Percentiles rank a stretch among this genome's conserved stretches.
These are phyloP conservation scores for Helenozyma rhizophorensis DNA, from an alignment of 805 yeast genomes.

Conservation along the genomic window DNA sequence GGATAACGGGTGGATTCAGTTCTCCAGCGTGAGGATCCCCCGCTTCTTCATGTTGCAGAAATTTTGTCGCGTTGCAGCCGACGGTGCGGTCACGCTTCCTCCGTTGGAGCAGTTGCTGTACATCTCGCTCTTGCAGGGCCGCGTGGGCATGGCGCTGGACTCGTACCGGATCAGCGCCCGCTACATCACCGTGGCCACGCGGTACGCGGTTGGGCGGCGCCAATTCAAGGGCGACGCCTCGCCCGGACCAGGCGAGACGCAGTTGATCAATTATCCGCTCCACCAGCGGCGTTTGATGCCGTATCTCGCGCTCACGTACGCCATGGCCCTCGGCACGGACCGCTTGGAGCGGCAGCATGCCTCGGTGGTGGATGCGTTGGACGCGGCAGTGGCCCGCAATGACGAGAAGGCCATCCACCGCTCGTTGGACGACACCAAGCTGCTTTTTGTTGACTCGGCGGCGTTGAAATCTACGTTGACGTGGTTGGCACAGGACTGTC, in stretches of 20 bases:
- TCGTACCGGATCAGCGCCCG: constrained; percentile 41
- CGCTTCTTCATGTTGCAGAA: constrained; percentile 44
- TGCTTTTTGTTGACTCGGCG: constrained; percentile 42
- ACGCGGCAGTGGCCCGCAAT: constrained; percentile 31
- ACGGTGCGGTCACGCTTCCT: constrained; percentile 38
- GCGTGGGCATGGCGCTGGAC: constrained; percentile 43
- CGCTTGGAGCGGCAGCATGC: constrained; percentile 34
- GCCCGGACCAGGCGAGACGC: constrained; percentile 26
- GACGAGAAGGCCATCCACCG: constrained; percentile 27
- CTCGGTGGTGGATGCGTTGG: constrained; percentile 27
- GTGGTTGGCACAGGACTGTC: constrained; percentile 40
- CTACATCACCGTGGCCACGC: constrained; percentile 38
- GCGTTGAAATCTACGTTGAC: constrained; percentile 42
- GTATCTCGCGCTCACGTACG: constrained; percentile 37
- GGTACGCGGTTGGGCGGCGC: constrained; percentile 45
- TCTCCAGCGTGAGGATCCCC: constrained; percentile 40
- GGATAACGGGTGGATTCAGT: constrained; percentile 48
- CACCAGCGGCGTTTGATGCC: constrained; percentile 45
- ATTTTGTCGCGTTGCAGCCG: constrained; percentile 36
- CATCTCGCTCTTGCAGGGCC: constrained; percentile 41
- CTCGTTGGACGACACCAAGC: constrained; percentile 36
- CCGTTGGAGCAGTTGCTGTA: constrained; percentile 44
- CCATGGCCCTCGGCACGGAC: constrained; percentile 34
- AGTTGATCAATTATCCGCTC: constrained; percentile 41
- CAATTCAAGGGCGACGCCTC: constrained; percentile 32